Evolutionary conservation across 805 yeast species (phyloP).

Genomic region (Kodamaea kaohsiungensis): DNA sequence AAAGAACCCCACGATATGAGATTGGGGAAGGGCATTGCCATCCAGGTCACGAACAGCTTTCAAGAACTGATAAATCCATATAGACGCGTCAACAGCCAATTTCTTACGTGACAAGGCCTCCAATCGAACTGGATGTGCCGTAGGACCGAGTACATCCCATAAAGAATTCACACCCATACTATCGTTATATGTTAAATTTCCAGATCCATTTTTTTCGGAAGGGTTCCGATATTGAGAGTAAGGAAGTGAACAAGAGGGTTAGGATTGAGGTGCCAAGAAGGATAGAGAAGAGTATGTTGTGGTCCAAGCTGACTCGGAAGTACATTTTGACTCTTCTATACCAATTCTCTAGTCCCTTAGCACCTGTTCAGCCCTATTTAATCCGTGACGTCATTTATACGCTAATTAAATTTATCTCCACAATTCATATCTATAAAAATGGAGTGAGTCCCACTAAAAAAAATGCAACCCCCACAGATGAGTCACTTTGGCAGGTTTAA

Average conservation of each 20-base stretch:
- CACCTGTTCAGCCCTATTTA: too few species aligned
- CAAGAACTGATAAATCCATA: slow-evolving; percentile 96
- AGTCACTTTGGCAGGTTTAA: slow-evolving; percentile 27
- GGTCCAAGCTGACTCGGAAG: not conserved
- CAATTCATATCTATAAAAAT: not conserved
- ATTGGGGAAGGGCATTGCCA: slow-evolving; percentile 73
- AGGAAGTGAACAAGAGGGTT: too few species aligned
- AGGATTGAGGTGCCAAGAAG: too few species aligned
- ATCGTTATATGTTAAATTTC: not conserved
- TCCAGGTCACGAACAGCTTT: slow-evolving; percentile 89
- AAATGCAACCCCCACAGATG: not conserved
- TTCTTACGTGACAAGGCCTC: slow-evolving; percentile 78
- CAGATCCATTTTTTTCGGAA: slow-evolving; percentile 5
- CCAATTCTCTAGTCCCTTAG: too few species aligned
- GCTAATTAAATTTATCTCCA: not conserved
- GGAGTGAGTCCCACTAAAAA: not conserved
- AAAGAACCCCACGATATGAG: slow-evolving; percentile 95
- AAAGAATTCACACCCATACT: slow-evolving; percentile 93
- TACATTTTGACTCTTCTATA: not conserved
- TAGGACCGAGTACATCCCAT: slow-evolving; percentile 90
- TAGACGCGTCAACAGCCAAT: slow-evolving; percentile 96
- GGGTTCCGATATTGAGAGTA: not conserved
- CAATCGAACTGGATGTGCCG: slow-evolving; percentile 85
- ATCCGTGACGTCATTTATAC: too few species aligned
- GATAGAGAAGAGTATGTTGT: too few species aligned